Evolutionary conservation across 768 basidiomycete species (phyloP).

Genomic region (Suillus subaureus): DNA sequence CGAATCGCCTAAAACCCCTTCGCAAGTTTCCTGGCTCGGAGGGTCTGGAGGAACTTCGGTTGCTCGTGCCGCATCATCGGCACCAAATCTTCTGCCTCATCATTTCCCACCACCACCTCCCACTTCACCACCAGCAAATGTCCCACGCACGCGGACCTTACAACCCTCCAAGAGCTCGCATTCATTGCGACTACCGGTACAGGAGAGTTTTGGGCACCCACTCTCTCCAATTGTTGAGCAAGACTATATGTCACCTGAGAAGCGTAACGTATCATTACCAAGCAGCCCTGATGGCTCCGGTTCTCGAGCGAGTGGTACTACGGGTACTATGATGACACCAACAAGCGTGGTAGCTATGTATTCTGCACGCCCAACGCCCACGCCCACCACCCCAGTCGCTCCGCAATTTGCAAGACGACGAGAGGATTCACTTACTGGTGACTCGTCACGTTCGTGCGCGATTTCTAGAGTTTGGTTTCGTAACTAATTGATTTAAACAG

Average conservation of each 20-base stretch:
- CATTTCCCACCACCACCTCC: slow-evolving; percentile 40
- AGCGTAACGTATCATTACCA: slow-evolving; percentile 37
- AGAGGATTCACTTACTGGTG: slow-evolving; percentile 28
- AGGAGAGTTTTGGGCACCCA: slow-evolving; percentile 36
- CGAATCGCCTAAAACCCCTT: slow-evolving; percentile 38
- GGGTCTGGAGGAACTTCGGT: slow-evolving; percentile 17
- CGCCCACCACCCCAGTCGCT: slow-evolving; percentile 29
- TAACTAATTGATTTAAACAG: slow-evolving; percentile 26
- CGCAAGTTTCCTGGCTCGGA: slow-evolving; percentile 42
- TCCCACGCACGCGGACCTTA: slow-evolving; percentile 35
- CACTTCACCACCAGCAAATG: slow-evolving; percentile 24
- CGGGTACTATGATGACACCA: slow-evolving; percentile 38
- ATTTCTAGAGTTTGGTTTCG: slow-evolving; percentile 6
- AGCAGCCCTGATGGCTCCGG: slow-evolving; percentile 29
- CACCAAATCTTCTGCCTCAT: slow-evolving; percentile 14
- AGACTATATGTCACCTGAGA: slow-evolving; percentile 59
- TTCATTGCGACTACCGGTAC: slow-evolving; percentile 43
- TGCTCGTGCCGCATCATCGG: slow-evolving; percentile 9
- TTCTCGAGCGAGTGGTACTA: slow-evolving; percentile 25
- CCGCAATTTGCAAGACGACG: slow-evolving; percentile 27
- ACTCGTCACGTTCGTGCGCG: slow-evolving; percentile 44
- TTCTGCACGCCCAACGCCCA: slow-evolving; percentile 22
- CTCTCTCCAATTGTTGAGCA: slow-evolving; percentile 70
- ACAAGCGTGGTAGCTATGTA: slow-evolving; percentile 25
- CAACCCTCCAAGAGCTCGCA: slow-evolving; percentile 41